phyloP scores from a whole-genome alignment of 257 asterid genomes.

The Fraxinus cuspidata region DNA sequence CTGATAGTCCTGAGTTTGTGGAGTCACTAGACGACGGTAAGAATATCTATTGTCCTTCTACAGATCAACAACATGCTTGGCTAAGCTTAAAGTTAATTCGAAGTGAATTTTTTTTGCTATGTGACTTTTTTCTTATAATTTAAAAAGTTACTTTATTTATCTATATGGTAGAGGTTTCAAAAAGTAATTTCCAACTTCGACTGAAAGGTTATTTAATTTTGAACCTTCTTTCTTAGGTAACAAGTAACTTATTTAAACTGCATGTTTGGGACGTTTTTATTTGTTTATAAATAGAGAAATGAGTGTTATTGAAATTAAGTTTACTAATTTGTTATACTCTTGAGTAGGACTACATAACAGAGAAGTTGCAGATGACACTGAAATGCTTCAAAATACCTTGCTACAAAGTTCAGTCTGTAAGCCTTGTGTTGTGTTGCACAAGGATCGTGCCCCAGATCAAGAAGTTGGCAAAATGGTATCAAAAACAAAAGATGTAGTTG shows the following conservation, averaged over 20 bases:
- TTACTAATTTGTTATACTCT: conserved; percentile 9
- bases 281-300: too few relatives aligned
- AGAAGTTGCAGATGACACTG: conserved; percentile 25
- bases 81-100: background rate
- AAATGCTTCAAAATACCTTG: conserved; percentile 27
- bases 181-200: background rate
- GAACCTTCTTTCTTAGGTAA: background rate
- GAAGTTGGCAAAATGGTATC: conserved; percentile 33
- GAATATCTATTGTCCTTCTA: conserved; percentile 13
- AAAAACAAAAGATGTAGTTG: conserved; percentile 36
- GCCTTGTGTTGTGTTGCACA: conserved; percentile 60
- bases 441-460: conserved; percentile 45
- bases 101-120: background rate
- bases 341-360: conserved; percentile 37
- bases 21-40: conserved; percentile 51
- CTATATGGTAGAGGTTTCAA: background rate
- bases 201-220: background rate
- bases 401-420: conserved; percentile 45
- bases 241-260: background rate
- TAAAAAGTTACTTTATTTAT: background rate
- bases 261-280: too few relatives aligned
- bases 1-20: conserved; percentile 31
- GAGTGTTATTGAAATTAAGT: background rate
- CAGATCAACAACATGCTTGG: conserved; percentile 2
- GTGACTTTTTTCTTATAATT: background rate